Conservation (phyloP, 352 stramenopile species). For the Pythium monospermum region DNA sequence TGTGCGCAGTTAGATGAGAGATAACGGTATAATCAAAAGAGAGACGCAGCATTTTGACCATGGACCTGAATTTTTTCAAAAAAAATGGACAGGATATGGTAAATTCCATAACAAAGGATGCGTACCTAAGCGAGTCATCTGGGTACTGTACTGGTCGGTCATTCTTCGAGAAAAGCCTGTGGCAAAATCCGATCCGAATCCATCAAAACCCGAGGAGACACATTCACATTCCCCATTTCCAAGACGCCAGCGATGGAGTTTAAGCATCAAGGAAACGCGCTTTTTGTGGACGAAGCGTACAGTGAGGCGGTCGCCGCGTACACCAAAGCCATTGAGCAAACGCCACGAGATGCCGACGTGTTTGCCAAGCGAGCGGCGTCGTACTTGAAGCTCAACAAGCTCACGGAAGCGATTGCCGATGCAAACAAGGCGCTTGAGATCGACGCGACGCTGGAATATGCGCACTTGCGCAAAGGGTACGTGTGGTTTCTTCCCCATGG, state of each 20-base stretch:
- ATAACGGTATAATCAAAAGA: background rate
- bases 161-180: too few relatives aligned
- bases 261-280: slow-evolving; percentile 65
- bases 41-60: too few relatives aligned
- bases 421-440: slow-evolving; percentile 45
- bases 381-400: slow-evolving; percentile 63
- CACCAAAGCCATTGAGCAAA: slow-evolving; percentile 33
- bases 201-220: too few relatives aligned
- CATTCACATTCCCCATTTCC: background rate
- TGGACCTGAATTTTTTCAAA: too few relatives aligned
- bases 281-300: slow-evolving; percentile 84
- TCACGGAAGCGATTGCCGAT: slow-evolving; percentile 45
- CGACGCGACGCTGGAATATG: slow-evolving; percentile 45
- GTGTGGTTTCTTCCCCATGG: too few relatives aligned
- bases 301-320: slow-evolving; percentile 52
- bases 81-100: too few relatives aligned
- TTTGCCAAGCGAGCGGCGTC: slow-evolving; percentile 66
- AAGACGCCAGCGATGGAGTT: slow-evolving; percentile 46
- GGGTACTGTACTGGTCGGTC: too few relatives aligned
- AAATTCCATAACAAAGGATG: too few relatives aligned
- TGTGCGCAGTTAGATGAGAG: slow-evolving; percentile 32
- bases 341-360: slow-evolving; percentile 39
- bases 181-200: too few relatives aligned
- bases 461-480: slow-evolving; percentile 69
- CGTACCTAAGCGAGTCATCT: too few relatives aligned